A percentile compares a stretch with the other conserved stretches of the same genome.
Evolutionary conservation across 495 filamentous ascomycete genomes (phyloP).

Genomic region (Tuber indicum): DNA sequence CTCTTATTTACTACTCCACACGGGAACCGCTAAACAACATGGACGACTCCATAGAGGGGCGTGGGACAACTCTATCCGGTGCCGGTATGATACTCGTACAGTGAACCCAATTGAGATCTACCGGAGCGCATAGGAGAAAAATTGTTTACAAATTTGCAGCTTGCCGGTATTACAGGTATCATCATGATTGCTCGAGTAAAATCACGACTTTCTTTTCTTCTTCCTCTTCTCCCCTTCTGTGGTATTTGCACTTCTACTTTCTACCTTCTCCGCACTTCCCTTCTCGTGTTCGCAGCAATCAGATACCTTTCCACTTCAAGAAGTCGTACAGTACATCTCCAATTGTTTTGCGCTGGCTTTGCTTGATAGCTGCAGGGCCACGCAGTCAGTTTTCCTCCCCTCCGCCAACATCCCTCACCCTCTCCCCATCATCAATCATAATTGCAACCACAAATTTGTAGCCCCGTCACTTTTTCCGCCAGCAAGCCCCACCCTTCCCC

Average conservation of each 20-base stretch:
- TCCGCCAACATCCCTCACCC: constrained; percentile 6
- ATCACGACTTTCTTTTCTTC: background rate
- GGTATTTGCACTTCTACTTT: background rate
- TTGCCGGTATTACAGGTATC: background rate
- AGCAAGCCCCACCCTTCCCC: background rate
- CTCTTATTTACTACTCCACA: background rate
- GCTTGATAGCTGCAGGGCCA: constrained; percentile 23
- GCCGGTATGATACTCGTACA: no score
- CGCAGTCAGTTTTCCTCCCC: constrained; percentile 23
- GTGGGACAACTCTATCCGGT: background rate
- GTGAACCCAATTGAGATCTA: background rate
- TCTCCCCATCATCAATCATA: constrained; percentile 13
- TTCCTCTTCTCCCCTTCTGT: background rate
- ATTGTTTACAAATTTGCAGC: background rate
- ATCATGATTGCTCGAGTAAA: background rate
- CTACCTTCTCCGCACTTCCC: background rate
- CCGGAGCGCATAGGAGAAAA: background rate
- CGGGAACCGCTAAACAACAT: background rate
- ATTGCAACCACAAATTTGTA: background rate
- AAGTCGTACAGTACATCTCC: constrained; percentile 2
- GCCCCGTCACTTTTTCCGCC: constrained; percentile 4
- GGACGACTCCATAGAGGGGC: background rate
- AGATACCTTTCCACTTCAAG: background rate
- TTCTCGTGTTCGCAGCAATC: background rate
- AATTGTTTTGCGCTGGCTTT: constrained; percentile 3